Evolutionary conservation across 1,284 basidiomycete genomes (phyloP).

Genomic region (Pseudozyma sp.): DNA sequence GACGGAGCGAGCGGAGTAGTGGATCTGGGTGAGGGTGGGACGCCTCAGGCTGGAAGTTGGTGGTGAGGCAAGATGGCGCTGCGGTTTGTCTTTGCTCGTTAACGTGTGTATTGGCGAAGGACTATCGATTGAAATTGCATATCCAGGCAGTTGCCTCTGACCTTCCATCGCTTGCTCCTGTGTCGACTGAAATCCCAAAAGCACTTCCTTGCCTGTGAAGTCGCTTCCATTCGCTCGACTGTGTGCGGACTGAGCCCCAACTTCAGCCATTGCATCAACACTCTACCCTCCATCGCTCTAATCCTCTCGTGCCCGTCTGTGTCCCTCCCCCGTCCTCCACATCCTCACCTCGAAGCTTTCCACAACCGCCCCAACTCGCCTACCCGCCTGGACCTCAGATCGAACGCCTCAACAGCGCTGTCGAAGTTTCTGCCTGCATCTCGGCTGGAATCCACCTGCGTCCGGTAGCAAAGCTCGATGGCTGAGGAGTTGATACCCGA

Average conservation of each 20-base stretch:
- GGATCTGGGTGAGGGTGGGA: constrained; percentile 29
- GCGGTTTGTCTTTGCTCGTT: not conserved
- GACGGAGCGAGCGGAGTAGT: not conserved
- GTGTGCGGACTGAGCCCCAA: no score
- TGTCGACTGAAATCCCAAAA: no score
- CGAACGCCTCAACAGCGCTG: constrained; percentile 17
- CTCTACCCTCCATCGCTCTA: no score
- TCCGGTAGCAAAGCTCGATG: constrained; percentile 31
- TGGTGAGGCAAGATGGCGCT: constrained; percentile 9
- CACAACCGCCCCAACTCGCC: constrained; percentile 7
- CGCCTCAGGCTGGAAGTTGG: constrained; percentile 44
- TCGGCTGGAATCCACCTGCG: not conserved
- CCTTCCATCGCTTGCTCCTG: no score
- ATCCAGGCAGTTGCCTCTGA: no score
- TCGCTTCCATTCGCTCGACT: no score
- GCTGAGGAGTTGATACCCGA: not conserved
- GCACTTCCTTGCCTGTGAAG: no score
- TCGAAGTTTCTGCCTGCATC: constrained; percentile 28
- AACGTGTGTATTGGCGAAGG: not conserved
- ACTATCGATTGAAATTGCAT: no score
- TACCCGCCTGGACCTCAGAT: constrained; percentile 15
- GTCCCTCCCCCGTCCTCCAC: no score
- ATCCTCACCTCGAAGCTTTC: not conserved
- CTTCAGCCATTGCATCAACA: no score
- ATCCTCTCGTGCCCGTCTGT: no score